Conservation (phyloP, 2,329 filamentous ascomycete genomes). For the Macroventuria anomochaeta region DNA sequence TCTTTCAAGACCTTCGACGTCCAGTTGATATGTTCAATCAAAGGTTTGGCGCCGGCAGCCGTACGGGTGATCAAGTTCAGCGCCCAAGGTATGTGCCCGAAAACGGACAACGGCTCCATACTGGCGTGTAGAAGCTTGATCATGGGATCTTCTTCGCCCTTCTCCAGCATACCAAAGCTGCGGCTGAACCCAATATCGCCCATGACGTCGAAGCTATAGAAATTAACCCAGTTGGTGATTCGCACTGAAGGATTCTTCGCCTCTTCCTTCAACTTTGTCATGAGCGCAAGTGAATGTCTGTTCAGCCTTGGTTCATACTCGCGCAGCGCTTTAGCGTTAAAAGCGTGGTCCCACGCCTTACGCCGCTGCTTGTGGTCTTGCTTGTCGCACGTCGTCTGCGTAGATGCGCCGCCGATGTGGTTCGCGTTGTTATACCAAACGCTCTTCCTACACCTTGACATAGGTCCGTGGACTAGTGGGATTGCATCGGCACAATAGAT, state of each 20-base stretch:
- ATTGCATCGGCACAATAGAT: constrained; percentile 39
- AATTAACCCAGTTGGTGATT: constrained; percentile 47
- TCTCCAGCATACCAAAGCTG: constrained; percentile 49
- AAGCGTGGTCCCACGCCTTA: constrained; percentile 44
- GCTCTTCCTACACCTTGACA: constrained; percentile 40
- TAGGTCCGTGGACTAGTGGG: constrained; percentile 37
- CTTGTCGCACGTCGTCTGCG: constrained; percentile 40
- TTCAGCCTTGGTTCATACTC: constrained; percentile 47
- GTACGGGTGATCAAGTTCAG: constrained; percentile 27
- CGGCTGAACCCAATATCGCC: constrained; percentile 54
- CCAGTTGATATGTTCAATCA: constrained; percentile 36
- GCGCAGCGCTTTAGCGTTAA: constrained; percentile 43
- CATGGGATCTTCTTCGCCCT: constrained; percentile 35
- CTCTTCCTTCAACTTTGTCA: constrained; percentile 33
- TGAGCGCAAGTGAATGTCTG: constrained; percentile 34
- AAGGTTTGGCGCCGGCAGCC: constrained; percentile 24
- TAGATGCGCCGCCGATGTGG: constrained; percentile 29
- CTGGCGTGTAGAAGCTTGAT: constrained; percentile 38
- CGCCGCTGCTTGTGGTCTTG: constrained; percentile 39
- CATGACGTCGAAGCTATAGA: constrained; percentile 59
- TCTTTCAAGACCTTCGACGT: constrained; percentile 33
- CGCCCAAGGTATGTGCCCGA: constrained; percentile 34
- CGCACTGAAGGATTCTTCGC: constrained; percentile 27
- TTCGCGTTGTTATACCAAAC: constrained; percentile 33
- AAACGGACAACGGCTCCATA: constrained; percentile 28